Conservation (phyloP, 441 rosid species). For the Theobroma grandiflorum region DNA sequence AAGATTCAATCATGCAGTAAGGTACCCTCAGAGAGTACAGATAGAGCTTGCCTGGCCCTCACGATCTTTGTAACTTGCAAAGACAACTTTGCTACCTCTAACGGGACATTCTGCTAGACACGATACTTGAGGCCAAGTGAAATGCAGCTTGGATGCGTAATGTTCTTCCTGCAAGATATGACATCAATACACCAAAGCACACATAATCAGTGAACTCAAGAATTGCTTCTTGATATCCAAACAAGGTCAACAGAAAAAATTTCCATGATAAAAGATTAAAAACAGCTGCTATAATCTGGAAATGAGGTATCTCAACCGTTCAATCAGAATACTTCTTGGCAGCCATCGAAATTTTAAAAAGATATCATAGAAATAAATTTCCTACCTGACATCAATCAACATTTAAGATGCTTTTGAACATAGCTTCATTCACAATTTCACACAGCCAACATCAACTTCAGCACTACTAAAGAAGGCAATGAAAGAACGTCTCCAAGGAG, state of each 20-base stretch:
- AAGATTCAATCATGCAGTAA: neutral
- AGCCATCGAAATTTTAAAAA: no score
- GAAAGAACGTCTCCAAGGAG: no score
- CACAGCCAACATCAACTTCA: no score
- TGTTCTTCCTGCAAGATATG: slow-evolving; percentile 37
- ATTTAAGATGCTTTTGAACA: no score
- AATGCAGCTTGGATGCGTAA: slow-evolving; percentile 27
- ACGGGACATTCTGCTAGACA: slow-evolving; percentile 23
- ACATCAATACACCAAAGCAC: neutral
- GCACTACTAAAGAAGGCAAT: no score
- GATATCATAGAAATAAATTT: no score
- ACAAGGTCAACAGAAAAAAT: neutral
- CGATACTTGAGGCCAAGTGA: slow-evolving; percentile 36
- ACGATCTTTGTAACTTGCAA: slow-evolving; percentile 35
- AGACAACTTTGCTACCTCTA: slow-evolving; percentile 39
- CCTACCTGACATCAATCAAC: no score
- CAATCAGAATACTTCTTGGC: no score
- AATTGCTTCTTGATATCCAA: neutral
- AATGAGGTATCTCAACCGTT: neutral
- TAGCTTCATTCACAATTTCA: no score
- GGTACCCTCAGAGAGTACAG: neutral
- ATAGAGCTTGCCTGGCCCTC: slow-evolving; percentile 33
- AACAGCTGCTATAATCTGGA: no score
- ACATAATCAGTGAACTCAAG: neutral
- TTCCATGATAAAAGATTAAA: no score